Base-by-base conservation (phyloP, 75 land plant genomes). In the Selaginella tamariscina region DNA sequence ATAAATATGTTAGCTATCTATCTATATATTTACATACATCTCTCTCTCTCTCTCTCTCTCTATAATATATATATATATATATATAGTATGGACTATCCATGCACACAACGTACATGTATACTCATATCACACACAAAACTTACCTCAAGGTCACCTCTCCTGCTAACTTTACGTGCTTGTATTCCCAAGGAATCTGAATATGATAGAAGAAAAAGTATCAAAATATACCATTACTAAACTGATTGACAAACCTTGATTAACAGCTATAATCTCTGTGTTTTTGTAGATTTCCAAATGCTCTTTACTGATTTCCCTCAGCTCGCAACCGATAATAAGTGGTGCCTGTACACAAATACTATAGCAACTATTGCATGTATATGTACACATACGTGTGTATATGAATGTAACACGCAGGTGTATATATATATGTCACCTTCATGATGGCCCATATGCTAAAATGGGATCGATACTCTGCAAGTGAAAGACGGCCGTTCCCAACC, bases 121-220 rank as follows among this genome's bases (percentile, higher is more conserved):
- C n/a, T n/a, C n/a, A n/a, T 39, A 15, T 39, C 49, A 39, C 5
- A 39, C 49, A 39, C 5, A 15, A 39, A 39, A 39, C 29, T 22
- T 59, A 89, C 96, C 87, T 91, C 84, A 64, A 70, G 65, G 44
- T 85, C 82, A 27, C 91, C 74, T 73, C 55, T 31, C 44, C 18
- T 1, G 24, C 27, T 39, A 65, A 88, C 81, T 73, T 84, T 88
- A 68, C 87, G 78, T 68, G 93, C 97, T 66, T 92, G 97, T 59
- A 92, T 82, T 8, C 97, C 97, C 31, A 91, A 72, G 55, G 76
- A 32, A 71, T 88, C 93, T 88, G 73, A 44, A 8, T 31, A 74
- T 39, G 5, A 5, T 15, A 39, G 15, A 39, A 39, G 49, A 39
- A 39, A 39, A 39, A 39, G 49, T 5, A 5, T 39, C 11, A 39